Evolutionary conservation across 768 basidiomycete species (phyloP).

Genomic region (Tricholoma saponaceum): DNA sequence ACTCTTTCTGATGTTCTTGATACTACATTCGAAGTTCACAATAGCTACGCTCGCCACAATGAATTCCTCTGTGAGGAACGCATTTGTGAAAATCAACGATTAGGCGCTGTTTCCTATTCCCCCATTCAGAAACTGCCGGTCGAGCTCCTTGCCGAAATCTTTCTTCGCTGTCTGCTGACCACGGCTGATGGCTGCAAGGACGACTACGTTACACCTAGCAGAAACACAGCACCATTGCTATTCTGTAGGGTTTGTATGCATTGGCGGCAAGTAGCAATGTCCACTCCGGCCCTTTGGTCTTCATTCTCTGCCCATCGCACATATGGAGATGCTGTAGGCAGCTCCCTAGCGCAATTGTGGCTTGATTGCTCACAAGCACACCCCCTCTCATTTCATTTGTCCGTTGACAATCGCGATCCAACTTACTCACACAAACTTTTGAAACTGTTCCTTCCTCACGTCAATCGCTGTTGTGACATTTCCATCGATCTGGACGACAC

Average conservation of each 20-base stretch:
- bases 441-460: background rate
- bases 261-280: constrained; percentile 5
- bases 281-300: constrained; percentile 6
- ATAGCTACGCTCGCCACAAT: background rate
- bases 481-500: background rate
- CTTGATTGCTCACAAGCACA: background rate
- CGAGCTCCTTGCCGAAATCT: background rate
- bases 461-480: background rate
- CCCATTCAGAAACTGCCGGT: background rate
- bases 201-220: background rate
- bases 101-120: no score
- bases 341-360: background rate
- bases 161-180: background rate
- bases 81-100: no score
- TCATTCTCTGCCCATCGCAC: background rate
- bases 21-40: no score
- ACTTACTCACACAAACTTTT: background rate
- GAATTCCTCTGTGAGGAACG: background rate
- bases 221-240: background rate
- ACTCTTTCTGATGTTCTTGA: no score
- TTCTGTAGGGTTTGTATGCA: constrained; percentile 2
- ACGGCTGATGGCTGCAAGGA: background rate
- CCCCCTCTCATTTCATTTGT: background rate
- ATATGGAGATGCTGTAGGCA: no score
- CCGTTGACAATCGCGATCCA: background rate